Conservation (phyloP, 2,329 filamentous ascomycete genomes). For the Penicillium verrucosum region DNA sequence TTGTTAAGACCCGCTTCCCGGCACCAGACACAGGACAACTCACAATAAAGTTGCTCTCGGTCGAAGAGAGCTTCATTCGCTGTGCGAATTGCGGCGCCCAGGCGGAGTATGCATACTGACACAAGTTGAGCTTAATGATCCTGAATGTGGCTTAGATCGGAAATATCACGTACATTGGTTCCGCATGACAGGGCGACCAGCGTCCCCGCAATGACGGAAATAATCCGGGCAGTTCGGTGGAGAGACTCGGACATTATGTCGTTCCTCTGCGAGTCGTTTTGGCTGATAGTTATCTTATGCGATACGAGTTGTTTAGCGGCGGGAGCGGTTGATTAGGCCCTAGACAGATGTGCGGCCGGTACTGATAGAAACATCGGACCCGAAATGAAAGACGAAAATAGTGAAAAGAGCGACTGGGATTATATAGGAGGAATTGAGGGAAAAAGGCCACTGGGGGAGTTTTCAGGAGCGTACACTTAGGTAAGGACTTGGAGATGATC, state of each 20-base stretch:
- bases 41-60: conserved; percentile 87
- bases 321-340: conserved; percentile 3
- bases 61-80: conserved; percentile 81
- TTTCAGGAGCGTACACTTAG: conserved; percentile 6
- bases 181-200: conserved; percentile 83
- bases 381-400: neutral
- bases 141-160: neutral
- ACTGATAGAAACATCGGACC: conserved; percentile 1
- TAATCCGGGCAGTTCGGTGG: conserved; percentile 58
- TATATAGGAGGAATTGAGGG: neutral
- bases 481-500: conserved; percentile 4
- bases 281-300: neutral
- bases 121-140: conserved; percentile 19
- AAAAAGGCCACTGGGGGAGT: neutral
- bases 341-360: conserved; percentile 4
- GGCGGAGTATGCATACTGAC: conserved; percentile 93
- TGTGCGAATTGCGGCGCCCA: conserved; percentile 96
- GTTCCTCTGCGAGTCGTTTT: neutral
- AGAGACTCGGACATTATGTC: conserved; percentile 29
- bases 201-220: conserved; percentile 83
- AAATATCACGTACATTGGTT: conserved; percentile 65
- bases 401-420: conserved; percentile 3
- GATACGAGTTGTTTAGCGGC: neutral
- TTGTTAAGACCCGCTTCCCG: conserved; percentile 28
- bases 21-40: conserved; percentile 27